phyloP scores from a whole-genome alignment of 2,329 filamentous ascomycete species.

The Apiospora hydei region DNA sequence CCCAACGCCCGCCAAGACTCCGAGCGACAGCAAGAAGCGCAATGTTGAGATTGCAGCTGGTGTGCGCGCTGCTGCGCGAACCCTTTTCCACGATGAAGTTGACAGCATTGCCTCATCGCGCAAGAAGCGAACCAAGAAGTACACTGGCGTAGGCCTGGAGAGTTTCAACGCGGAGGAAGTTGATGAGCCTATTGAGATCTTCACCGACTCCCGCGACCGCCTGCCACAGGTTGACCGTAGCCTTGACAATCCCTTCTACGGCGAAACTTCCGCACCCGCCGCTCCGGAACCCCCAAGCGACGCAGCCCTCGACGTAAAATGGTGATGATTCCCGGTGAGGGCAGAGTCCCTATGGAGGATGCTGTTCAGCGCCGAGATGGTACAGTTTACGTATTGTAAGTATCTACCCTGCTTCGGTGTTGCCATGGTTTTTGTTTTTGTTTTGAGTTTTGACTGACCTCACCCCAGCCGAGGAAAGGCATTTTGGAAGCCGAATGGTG shows the following conservation, averaged over 20 bases:
- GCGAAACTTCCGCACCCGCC: slow-evolving; percentile 47
- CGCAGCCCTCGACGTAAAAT: slow-evolving; percentile 61
- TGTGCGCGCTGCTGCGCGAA: slow-evolving; percentile 64
- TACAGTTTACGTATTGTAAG: slow-evolving; percentile 80
- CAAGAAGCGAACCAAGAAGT: slow-evolving; percentile 65
- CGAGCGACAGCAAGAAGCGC: slow-evolving; percentile 61
- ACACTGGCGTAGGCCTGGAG: slow-evolving; percentile 60
- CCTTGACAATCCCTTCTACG: slow-evolving; percentile 76
- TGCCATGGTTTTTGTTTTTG: not conserved
- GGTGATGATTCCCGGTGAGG: slow-evolving; percentile 63
- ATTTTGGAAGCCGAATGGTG: slow-evolving; percentile 69
- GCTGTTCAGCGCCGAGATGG: slow-evolving; percentile 73
- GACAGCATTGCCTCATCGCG: slow-evolving; percentile 66
- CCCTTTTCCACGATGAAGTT: slow-evolving; percentile 64
- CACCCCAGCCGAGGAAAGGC: slow-evolving; percentile 76
- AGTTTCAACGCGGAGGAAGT: slow-evolving; percentile 66
- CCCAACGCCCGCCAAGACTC: slow-evolving; percentile 82
- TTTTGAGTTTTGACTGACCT: slow-evolving; percentile 21
- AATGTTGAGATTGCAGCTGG: slow-evolving; percentile 58
- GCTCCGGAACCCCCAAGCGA: slow-evolving; percentile 53
- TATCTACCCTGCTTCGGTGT: slow-evolving; percentile 38
- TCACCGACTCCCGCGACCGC: slow-evolving; percentile 81
- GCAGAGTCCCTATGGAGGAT: slow-evolving; percentile 66
- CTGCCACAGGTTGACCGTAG: slow-evolving; percentile 72
- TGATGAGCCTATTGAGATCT: slow-evolving; percentile 72